phyloP scores from a whole-genome alignment of 164 flowering plant species.

The Macadamia integrifolia region DNA sequence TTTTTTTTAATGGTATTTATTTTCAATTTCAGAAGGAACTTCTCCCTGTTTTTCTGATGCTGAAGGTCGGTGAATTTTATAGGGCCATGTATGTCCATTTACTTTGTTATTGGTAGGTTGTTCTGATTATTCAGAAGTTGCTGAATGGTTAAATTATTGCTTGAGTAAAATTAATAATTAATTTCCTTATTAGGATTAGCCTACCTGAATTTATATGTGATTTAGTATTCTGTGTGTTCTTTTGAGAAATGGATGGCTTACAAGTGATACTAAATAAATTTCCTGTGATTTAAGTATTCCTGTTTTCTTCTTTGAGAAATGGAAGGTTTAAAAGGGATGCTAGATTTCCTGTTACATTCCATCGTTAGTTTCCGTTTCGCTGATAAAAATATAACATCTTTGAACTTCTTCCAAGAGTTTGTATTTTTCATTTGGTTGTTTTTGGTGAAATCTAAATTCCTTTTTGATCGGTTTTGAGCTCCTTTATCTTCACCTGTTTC shows the following conservation, averaged over 20 bases:
- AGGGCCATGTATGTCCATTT: neutral
- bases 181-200: neutral
- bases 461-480: no score
- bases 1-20: conserved; percentile 1
- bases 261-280: neutral
- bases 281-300: no score
- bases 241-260: neutral
- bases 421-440: no score
- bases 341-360: no score
- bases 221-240: neutral
- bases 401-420: no score
- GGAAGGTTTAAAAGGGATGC: no score
- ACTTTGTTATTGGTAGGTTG: conserved; percentile 2
- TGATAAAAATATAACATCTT: no score
- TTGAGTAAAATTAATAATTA: neutral
- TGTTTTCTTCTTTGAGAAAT: no score
- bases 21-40: conserved; percentile 51
- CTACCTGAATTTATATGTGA: neutral
- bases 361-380: no score
- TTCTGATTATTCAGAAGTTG: neutral
- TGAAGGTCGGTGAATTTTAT: conserved; percentile 50
- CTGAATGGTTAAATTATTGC: conserved; percentile 8
- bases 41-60: conserved; percentile 85
- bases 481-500: no score
- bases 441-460: no score